Percentiles rank a stretch among this genome's conserved stretches.
Evolutionary conservation across 2,329 filamentous ascomycete genomes (phyloP).

Genomic region (Aspergillus viridinutans): DNA sequence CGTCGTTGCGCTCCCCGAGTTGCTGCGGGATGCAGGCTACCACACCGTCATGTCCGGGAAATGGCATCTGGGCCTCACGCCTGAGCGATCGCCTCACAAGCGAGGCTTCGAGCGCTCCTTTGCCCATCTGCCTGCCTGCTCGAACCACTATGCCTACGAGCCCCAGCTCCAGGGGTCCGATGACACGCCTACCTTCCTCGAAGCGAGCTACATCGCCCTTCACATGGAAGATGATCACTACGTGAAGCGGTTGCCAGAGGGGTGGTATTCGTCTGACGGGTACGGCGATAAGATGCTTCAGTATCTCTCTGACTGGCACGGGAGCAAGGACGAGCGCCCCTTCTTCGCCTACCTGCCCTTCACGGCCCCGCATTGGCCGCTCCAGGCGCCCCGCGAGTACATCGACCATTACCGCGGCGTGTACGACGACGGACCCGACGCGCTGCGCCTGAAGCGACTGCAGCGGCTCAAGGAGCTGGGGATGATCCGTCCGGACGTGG

Average conservation of each 20-base stretch:
- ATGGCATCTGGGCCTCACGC: constrained; percentile 59
- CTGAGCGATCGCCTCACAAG: constrained; percentile 52
- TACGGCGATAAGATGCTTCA: constrained; percentile 52
- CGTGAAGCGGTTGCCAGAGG: constrained; percentile 46
- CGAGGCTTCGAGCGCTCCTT: constrained; percentile 59
- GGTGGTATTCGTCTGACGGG: constrained; percentile 52
- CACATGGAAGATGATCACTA: constrained; percentile 45
- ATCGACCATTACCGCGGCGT: constrained; percentile 56
- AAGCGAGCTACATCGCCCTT: constrained; percentile 41
- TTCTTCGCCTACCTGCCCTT: constrained; percentile 61
- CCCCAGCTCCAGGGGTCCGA: constrained; percentile 41
- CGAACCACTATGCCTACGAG: constrained; percentile 56
- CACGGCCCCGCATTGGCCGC: constrained; percentile 61
- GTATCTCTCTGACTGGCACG: constrained; percentile 50
- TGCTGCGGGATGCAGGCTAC: constrained; percentile 57
- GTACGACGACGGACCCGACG: constrained; percentile 59
- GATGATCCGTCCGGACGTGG: constrained; percentile 48
- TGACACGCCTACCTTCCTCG: constrained; percentile 38
- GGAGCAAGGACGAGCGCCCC: constrained; percentile 37
- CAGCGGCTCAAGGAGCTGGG: constrained; percentile 55
- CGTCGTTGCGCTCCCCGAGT: constrained; percentile 56
- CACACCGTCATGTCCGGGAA: constrained; percentile 60
- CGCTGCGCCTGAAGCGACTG: constrained; percentile 51
- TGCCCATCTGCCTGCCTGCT: constrained; percentile 58
- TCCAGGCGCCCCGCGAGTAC: constrained; percentile 55